These are phyloP conservation scores for Aspergillus unguis DNA, from an alignment of 2,329 filamentous ascomycete genomes.

Conservation along the genomic window DNA sequence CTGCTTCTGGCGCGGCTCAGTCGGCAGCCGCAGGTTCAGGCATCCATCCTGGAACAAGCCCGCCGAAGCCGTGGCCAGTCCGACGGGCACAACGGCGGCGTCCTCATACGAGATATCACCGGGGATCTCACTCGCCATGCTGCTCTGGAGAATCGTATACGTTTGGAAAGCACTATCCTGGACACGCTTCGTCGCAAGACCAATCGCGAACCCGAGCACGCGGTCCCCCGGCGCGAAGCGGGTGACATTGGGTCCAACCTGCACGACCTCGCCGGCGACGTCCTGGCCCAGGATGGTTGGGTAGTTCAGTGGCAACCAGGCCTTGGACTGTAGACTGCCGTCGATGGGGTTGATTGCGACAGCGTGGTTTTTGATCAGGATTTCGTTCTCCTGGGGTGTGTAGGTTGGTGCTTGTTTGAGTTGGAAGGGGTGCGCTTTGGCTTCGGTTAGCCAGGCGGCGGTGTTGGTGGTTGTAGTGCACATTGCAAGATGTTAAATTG, in stretches of 20 bases:
- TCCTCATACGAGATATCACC: conserved; percentile 26
- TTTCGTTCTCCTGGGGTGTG: conserved; percentile 14
- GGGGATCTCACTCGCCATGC: conserved; percentile 25
- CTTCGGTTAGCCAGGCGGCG: conserved; percentile 21
- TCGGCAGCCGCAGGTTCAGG: conserved; percentile 21
- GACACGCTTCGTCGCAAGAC: conserved; percentile 1
- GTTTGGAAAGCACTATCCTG: conserved; percentile 24
- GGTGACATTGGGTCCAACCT: conserved; percentile 4
- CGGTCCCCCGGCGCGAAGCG: conserved; percentile 13
- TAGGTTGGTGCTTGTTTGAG: conserved; percentile 15
- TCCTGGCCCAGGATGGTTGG: conserved; percentile 14
- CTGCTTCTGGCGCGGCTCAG: conserved; percentile 11
- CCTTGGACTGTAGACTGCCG: conserved; percentile 7
- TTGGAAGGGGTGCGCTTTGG: conserved; percentile 16
- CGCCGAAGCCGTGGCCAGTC: conserved; percentile 30
- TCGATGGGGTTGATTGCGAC: conserved; percentile 21
- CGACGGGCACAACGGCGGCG: conserved; percentile 36
- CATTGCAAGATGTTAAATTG: not conserved
- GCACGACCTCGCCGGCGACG: conserved; percentile 11
- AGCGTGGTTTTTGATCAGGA: conserved; percentile 31
- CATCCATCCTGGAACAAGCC: conserved; percentile 28
- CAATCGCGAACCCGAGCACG: conserved; percentile 6
- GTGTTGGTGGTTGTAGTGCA: not conserved
- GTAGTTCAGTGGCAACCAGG: conserved; percentile 12
- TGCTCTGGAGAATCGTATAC: conserved; percentile 22